These are phyloP conservation scores for Amanita muscaria DNA, from an alignment of 768 basidiomycete species.

Conservation along the genomic window DNA sequence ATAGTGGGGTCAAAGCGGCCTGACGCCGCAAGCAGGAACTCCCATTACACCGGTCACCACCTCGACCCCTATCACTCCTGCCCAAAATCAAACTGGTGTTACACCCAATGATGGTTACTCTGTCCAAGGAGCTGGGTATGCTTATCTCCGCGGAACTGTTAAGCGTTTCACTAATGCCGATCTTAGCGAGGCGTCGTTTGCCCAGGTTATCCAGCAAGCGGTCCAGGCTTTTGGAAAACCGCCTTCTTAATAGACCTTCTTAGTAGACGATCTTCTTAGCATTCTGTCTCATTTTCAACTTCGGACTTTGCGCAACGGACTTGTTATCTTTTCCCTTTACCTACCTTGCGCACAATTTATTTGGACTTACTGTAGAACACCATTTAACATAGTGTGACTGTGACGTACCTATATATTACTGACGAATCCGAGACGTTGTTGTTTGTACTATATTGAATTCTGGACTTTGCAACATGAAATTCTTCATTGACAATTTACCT, in stretches of 20 bases:
- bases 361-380: too few relatives aligned
- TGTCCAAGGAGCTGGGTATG: slow-evolving; percentile 32
- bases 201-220: slow-evolving; percentile 23
- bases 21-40: slow-evolving; percentile 40
- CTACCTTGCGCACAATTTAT: too few relatives aligned
- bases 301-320: slow-evolving; percentile 1
- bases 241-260: slow-evolving; percentile 8
- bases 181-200: slow-evolving; percentile 21
- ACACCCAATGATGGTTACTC: slow-evolving; percentile 64
- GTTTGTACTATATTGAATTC: background rate
- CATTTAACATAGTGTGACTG: slow-evolving; percentile 1
- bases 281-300: background rate
- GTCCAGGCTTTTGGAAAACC: slow-evolving; percentile 25
- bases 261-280: background rate
- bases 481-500: slow-evolving; percentile 73
- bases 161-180: background rate
- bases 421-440: too few relatives aligned
- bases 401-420: background rate
- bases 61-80: slow-evolving; percentile 24
- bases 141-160: slow-evolving; percentile 1
- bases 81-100: slow-evolving; percentile 30
- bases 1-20: slow-evolving; percentile 49
- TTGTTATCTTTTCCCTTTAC: background rate
- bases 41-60: slow-evolving; percentile 27
- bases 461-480: slow-evolving; percentile 59